Base-by-base conservation (phyloP, 2,329 filamentous ascomycete genomes). In the Calycina herbarum region DNA sequence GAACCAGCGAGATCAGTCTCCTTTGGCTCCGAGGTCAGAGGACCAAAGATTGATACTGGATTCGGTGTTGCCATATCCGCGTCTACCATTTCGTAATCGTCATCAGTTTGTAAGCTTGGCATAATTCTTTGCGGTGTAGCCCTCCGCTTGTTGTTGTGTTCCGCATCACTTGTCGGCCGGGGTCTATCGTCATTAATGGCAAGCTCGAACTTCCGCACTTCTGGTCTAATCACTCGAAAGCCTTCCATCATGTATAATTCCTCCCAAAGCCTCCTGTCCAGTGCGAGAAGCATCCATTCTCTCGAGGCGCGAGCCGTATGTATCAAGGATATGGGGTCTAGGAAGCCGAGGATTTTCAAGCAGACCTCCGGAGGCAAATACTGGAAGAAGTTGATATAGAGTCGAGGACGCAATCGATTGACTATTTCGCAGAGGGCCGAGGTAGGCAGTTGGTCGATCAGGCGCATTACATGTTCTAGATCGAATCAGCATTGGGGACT, bases 351-450 rank as follows among this genome's bases (percentile, higher is more conserved):
- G 57, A 98, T 90, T 74, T 96, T 90, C 57, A 95, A 88, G 67
- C 93, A 96, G 73, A 99, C 91, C 77, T 99, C 95, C 31, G 92
- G 88, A 0, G 95, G 95, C 0, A 99, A 86, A 73, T 92, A 88
- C 69, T 87, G 82, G 54, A 97, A 88, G 63, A 97, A 97, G 78
- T 99, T 92, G 79, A 97, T 94, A 78, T 97, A 94, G 2, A 98
- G 88, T 62, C 94, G 85, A 3, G 93, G 92, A 68, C 89, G 91
- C 20, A 97, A 81, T 69, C 89, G 86, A 63, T 94, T 86, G 58
- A 97, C 92, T 62, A 97, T 91, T 57, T 89, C 84, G 60, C 90
- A 89, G 66, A 97, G 89, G 63, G 89, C 86, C 6, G 91, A 91
- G 0, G 93, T 96, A 20, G 91, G 91, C 33, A 97, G 82, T 64